Evolutionary conservation across 495 filamentous ascomycete species (phyloP).

Genomic region (Chaetomium cochliodes): DNA sequence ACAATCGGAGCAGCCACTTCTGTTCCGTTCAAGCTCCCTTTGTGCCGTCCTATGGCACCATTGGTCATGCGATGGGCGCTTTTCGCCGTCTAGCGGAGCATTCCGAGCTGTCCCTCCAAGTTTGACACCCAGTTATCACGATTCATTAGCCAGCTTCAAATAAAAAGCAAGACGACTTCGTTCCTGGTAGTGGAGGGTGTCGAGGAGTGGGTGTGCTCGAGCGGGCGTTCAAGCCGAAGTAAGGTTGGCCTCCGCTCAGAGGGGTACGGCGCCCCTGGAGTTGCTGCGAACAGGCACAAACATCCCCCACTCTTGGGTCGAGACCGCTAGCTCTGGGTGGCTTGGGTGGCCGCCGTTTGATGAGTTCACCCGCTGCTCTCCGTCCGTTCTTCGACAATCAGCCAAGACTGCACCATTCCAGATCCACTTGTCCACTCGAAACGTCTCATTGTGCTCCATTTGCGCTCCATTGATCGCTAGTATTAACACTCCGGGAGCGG

Average conservation of each 20-base stretch:
- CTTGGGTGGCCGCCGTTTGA: not conserved
- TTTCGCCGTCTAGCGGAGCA: not conserved
- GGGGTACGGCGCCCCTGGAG: conserved; percentile 6
- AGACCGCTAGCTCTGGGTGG: no score
- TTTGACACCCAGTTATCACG: not conserved
- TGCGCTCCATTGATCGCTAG: conserved; percentile 1
- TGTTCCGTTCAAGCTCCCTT: not conserved
- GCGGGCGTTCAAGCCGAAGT: not conserved
- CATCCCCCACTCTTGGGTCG: conserved; percentile 11
- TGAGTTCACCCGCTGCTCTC: conserved; percentile 4
- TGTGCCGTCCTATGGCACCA: not conserved
- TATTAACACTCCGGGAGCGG: conserved; percentile 7
- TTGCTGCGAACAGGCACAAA: not conserved
- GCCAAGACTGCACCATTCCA: conserved; percentile 8
- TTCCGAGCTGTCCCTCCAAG: not conserved
- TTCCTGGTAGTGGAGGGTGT: not conserved
- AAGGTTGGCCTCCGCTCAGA: not conserved
- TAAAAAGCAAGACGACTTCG: not conserved
- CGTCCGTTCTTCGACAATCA: conserved; percentile 1
- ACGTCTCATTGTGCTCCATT: not conserved
- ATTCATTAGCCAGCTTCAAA: not conserved
- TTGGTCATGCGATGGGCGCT: not conserved
- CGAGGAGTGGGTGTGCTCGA: not conserved
- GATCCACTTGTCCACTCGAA: conserved; percentile 6
- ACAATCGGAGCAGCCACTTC: not conserved